phyloP scores from a whole-genome alignment of 2,329 filamentous ascomycete genomes.

The Talaromyces rugulosus region DNA sequence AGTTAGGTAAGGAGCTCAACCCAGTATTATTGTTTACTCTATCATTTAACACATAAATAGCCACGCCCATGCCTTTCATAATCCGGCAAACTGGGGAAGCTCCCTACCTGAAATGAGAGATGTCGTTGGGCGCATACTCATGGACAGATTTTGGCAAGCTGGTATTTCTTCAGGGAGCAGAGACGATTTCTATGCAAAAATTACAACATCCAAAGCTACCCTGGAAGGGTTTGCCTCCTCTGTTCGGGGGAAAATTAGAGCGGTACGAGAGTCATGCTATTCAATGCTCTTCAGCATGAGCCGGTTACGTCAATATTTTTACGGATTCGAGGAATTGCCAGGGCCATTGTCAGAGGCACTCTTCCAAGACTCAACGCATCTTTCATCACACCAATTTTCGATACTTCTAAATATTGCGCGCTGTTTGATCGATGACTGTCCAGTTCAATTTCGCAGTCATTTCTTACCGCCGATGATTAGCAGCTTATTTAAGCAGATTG shows the following conservation, averaged over 20 bases:
- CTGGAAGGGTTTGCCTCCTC: constrained; percentile 93
- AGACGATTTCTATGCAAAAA: constrained; percentile 92
- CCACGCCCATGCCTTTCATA: constrained; percentile 87
- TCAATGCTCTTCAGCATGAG: constrained; percentile 94
- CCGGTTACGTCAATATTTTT: constrained; percentile 80
- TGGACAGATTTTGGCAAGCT: constrained; percentile 96
- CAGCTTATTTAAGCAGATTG: constrained; percentile 78
- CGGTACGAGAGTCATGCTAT: constrained; percentile 89
- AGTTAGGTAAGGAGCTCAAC: constrained; percentile 52
- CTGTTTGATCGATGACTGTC: constrained; percentile 88
- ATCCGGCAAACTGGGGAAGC: constrained; percentile 75
- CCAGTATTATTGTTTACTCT: neutral
- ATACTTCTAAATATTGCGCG: constrained; percentile 86
- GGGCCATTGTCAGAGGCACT: constrained; percentile 77
- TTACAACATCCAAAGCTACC: constrained; percentile 81
- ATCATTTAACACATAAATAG: constrained; percentile 38
- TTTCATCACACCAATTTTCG: constrained; percentile 90
- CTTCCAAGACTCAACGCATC: constrained; percentile 72
- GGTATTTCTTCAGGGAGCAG: constrained; percentile 94
- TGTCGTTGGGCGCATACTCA: constrained; percentile 77
- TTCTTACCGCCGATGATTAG: constrained; percentile 83
- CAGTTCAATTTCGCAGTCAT: constrained; percentile 67
- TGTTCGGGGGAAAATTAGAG: constrained; percentile 80
- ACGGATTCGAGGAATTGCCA: constrained; percentile 80
- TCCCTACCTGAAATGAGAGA: constrained; percentile 70